Evolutionary conservation across 139 green algal species (phyloP).

Genomic region (Coelastrella sp.): DNA sequence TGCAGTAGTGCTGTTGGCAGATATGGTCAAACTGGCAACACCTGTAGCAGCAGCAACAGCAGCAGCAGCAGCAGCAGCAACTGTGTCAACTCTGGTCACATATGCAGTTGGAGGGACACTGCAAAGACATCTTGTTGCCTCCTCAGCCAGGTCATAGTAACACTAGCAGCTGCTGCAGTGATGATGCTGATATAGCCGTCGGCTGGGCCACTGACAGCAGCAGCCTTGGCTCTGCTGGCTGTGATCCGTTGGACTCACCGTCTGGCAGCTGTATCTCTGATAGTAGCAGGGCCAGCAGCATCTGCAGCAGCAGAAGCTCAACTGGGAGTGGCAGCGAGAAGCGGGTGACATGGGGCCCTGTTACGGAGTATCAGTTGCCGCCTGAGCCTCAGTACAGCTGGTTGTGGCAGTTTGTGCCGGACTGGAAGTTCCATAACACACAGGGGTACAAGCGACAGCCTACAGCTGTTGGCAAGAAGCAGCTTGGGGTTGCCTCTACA

Average conservation of each 20-base stretch:
- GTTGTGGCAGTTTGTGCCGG: background rate
- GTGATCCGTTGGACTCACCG: too few species aligned
- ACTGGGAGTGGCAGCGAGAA: background rate
- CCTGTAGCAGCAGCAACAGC: too few species aligned
- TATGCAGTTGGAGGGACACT: conserved; percentile 7
- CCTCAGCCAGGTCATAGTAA: background rate
- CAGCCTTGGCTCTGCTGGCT: background rate
- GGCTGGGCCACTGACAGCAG: background rate
- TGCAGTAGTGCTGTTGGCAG: too few species aligned
- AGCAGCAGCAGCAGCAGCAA: conserved; percentile 23
- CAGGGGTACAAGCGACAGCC: too few species aligned
- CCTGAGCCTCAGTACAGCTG: background rate
- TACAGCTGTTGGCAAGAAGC: too few species aligned
- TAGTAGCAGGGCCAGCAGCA: conserved; percentile 5
- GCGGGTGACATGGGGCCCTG: conserved; percentile 27
- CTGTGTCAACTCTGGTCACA: conserved; percentile 9
- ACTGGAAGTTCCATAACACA: too few species aligned
- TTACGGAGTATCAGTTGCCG: conserved; percentile 14
- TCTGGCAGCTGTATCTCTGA: background rate
- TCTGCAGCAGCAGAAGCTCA: background rate
- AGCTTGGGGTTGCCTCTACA: too few species aligned
- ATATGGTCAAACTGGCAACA: too few species aligned
- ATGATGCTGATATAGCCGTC: background rate
- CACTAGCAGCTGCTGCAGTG: conserved; percentile 19
- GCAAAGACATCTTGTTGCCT: background rate